Conservation (phyloP, 352 stramenopile genomes). For the Globisporangium carolinianum region DNA sequence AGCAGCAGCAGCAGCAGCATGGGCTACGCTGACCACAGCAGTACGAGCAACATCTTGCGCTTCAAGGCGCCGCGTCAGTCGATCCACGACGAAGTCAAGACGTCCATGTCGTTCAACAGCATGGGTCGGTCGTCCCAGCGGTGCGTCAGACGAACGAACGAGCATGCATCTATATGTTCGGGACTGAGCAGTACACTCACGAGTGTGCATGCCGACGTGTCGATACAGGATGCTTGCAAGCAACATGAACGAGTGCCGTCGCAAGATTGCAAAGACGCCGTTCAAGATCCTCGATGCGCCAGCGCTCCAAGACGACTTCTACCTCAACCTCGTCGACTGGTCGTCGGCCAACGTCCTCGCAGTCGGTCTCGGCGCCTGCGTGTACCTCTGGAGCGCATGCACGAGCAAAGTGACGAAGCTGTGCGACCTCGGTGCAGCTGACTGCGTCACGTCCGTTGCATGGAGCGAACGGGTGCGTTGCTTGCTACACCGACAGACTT, state of each 20-base stretch:
- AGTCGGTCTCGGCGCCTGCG: slow-evolving; percentile 89
- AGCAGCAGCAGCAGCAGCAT: slow-evolving; percentile 24
- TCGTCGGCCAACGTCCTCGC: slow-evolving; percentile 93
- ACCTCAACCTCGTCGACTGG: slow-evolving; percentile 98
- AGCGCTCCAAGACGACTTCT: slow-evolving; percentile 96
- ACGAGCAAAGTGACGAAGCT: slow-evolving; percentile 92
- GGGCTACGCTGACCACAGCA: slow-evolving; percentile 21
- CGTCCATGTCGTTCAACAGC: slow-evolving; percentile 35
- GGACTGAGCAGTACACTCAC: not conserved
- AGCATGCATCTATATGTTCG: not conserved
- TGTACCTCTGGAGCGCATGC: slow-evolving; percentile 95
- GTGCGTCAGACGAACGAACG: slow-evolving; percentile 2
- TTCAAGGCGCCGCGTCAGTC: slow-evolving; percentile 65
- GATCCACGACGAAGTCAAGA: slow-evolving; percentile 53
- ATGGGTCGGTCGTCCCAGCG: slow-evolving; percentile 34
- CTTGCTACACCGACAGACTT: not conserved
- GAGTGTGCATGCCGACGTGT: no score
- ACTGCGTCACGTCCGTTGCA: slow-evolving; percentile 90
- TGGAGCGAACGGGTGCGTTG: slow-evolving; percentile 86
- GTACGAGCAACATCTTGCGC: slow-evolving; percentile 58
- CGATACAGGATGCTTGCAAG: slow-evolving; percentile 8
- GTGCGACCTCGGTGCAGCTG: slow-evolving; percentile 76
- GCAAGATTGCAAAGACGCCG: slow-evolving; percentile 89
- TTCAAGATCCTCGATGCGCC: slow-evolving; percentile 98
- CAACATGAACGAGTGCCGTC: slow-evolving; percentile 24